Base-by-base conservation (phyloP, 495 filamentous ascomycete species). In the Filosporella fistucella region DNA sequence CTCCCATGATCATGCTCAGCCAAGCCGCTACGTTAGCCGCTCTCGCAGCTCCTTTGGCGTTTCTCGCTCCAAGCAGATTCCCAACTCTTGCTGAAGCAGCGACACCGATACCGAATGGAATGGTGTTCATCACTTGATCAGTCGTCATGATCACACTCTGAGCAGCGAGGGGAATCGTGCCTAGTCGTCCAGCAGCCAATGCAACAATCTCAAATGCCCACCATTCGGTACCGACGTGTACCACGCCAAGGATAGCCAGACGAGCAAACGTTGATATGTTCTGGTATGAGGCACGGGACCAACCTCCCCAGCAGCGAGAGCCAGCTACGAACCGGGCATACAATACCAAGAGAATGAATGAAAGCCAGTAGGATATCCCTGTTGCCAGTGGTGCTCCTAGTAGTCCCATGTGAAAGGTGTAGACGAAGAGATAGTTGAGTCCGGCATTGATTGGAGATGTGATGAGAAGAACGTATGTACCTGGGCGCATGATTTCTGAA, bases 141-240 rank as follows among this genome's bases (percentile, higher is more conserved):
- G 88, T 84, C 0, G 91, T 95, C 89, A 95, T 95, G 63, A 95
- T 91, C 29, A 96, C 89, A 50, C 81, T 86, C 60, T 96, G 91
- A 0, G 90, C 83, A 10, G 91, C 91, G 0, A 95, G 73, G 0
- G 90, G 74, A 30, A 93, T 82, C 0, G 86, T 93, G 8, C 90
- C 90, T 0, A 96, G 73, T 8, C 81, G 74, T 9, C 91, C 91
- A 3, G 91, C 91, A 2, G 84, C 89, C 0, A 96, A 71, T 1
- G 90, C 89, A n/a, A 95, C 89, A 46, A 96, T 95, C 65, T 95
- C 90, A 55, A 94, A 95, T 0, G 90, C 90, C 89, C 90, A 95
- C 90, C 90, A 95, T 66, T 96, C 89, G 0, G 88, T 94, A 7
- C 91, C 91, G 18, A 95, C 85, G 56, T 95, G 91, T n/a, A 95